Percentiles rank a stretch among this genome's conserved stretches.
These are phyloP conservation scores for Suhomyces sp. DNA, from an alignment of 805 yeast species.

Conservation along the genomic window DNA sequence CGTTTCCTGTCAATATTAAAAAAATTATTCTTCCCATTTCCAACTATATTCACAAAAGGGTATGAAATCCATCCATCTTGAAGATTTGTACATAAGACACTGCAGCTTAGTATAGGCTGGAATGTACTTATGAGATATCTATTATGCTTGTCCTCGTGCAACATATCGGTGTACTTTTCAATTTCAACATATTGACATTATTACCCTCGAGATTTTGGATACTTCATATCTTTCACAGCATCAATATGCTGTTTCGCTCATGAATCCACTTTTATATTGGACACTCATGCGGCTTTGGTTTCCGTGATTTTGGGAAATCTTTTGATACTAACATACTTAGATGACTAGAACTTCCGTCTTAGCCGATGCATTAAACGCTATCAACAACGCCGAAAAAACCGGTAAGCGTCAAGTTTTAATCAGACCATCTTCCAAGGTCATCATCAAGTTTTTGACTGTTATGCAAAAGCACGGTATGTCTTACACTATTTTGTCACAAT, in stretches of 20 bases:
- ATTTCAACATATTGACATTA: slow-evolving; percentile 14
- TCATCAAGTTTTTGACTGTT: slow-evolving; percentile 93
- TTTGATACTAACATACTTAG: slow-evolving; percentile 6
- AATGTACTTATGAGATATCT: slow-evolving; percentile 4
- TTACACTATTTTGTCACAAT: not conserved
- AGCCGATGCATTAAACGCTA: slow-evolving; percentile 97
- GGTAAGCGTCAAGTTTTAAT: slow-evolving; percentile 98
- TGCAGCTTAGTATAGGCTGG: slow-evolving; percentile 2
- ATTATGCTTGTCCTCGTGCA: slow-evolving; percentile 1
- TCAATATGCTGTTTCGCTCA: slow-evolving; percentile 18
- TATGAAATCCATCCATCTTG: slow-evolving; percentile 6
- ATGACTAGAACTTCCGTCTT: slow-evolving; percentile 98
- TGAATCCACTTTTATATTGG: slow-evolving; percentile 31
- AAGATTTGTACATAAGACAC: slow-evolving; percentile 5
- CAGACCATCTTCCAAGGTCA: slow-evolving; percentile 98
- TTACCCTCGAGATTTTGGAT: slow-evolving; percentile 23
- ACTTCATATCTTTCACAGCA: slow-evolving; percentile 16
- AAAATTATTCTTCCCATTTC: not conserved
- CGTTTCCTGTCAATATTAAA: not conserved
- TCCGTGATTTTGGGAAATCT: slow-evolving; percentile 1
- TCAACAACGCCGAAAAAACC: slow-evolving; percentile 98
- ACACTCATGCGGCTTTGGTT: slow-evolving; percentile 39
- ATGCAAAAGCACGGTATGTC: slow-evolving; percentile 88
- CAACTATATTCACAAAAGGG: slow-evolving; percentile 1
- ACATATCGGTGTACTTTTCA: slow-evolving; percentile 10